A percentile compares a stretch with the other conserved stretches of the same genome.
These are phyloP conservation scores for Anthoceros angustus DNA, from an alignment of 225 moss, liverwort and hornwort genomes.

Conservation along the genomic window DNA sequence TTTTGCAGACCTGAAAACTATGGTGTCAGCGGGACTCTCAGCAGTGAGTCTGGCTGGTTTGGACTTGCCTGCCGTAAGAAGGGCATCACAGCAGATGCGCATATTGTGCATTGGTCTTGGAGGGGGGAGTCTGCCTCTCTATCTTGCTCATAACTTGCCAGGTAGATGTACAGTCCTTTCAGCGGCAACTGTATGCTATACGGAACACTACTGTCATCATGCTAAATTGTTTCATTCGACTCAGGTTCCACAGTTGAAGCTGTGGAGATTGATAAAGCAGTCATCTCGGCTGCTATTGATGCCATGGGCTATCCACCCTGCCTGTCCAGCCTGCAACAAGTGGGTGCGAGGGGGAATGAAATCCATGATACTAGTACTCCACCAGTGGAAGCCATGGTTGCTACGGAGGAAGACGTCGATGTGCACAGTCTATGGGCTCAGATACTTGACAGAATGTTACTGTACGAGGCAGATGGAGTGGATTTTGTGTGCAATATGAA, in stretches of 20 bases:
- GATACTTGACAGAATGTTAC: constrained; percentile 29
- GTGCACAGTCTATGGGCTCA: constrained; percentile 40
- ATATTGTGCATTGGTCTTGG: constrained; percentile 85
- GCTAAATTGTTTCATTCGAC: too few relatives aligned
- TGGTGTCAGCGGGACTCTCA: constrained; percentile 76
- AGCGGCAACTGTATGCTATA: not conserved
- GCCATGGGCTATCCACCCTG: constrained; percentile 81
- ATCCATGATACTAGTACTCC: not conserved
- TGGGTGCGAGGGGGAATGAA: too few relatives aligned
- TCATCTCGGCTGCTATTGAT: constrained; percentile 64
- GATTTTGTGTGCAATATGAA: constrained; percentile 33
- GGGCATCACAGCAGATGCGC: constrained; percentile 45
- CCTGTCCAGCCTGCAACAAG: not conserved
- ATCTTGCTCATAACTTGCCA: constrained; percentile 65
- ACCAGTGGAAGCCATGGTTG: not conserved
- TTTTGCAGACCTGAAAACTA: constrained; percentile 73
- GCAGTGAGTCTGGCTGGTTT: constrained; percentile 64
- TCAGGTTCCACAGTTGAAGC: constrained; percentile 76
- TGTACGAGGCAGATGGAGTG: constrained; percentile 66
- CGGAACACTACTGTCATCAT: too few relatives aligned
- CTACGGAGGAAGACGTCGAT: constrained; percentile 5
- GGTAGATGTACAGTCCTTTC: constrained; percentile 19
- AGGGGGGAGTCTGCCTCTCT: constrained; percentile 83
- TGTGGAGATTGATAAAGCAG: constrained; percentile 73
- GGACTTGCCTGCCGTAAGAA: constrained; percentile 44